Evolutionary conservation across 73 alveolate species (phyloP).

Genomic region (Paraurostyla sp.): DNA sequence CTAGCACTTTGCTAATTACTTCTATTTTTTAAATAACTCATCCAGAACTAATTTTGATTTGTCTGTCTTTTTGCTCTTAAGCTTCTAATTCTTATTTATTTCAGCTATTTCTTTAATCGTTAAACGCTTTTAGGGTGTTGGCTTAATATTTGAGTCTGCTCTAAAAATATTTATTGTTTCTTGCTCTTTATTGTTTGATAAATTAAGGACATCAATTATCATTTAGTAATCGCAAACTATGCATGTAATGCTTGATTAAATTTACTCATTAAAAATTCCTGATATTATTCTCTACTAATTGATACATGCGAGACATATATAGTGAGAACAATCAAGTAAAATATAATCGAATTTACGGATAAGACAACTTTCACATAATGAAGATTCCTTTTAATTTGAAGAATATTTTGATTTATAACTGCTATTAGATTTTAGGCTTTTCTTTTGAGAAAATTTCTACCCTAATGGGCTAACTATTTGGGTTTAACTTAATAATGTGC

Average conservation of each 20-base stretch:
- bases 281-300: background rate
- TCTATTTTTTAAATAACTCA: background rate
- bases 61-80: background rate
- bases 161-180: too few species aligned
- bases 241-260: background rate
- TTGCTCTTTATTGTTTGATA: background rate
- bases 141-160: too few species aligned
- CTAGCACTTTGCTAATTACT: background rate
- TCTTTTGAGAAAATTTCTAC: too few species aligned
- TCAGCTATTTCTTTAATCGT: background rate
- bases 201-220: background rate
- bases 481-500: too few species aligned
- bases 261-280: background rate
- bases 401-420: background rate
- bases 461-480: too few species aligned
- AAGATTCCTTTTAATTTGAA: background rate
- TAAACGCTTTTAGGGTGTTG: too few species aligned
- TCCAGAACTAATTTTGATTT: constrained; percentile 18
- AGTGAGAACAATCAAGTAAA: constrained; percentile 11
- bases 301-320: constrained; percentile 4
- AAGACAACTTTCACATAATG: constrained; percentile 29
- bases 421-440: background rate
- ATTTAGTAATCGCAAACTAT: background rate
- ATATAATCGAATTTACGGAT: background rate
- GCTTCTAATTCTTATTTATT: background rate